A percentile compares a stretch with the other conserved stretches of the same genome.
phyloP scores from a whole-genome alignment of 495 filamentous ascomycete species.

The Trichocladium uniseriatum region DNA sequence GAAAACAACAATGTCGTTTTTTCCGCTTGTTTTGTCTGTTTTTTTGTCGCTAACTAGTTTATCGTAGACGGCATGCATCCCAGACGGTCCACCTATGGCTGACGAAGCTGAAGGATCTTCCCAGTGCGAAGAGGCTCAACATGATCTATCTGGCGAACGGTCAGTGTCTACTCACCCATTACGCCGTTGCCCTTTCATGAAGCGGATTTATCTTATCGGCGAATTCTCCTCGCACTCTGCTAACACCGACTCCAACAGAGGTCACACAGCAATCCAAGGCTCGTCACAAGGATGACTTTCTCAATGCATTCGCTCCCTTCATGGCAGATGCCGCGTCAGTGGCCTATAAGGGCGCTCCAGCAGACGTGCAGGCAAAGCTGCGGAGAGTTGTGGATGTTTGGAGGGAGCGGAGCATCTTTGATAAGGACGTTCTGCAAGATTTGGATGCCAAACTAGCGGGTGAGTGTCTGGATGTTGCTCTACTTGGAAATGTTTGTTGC shows the following conservation, averaged over 20 bases:
- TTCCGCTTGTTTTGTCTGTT: not conserved
- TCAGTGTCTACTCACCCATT: slow-evolving; percentile 33
- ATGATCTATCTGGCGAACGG: slow-evolving; percentile 94
- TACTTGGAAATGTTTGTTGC: not conserved
- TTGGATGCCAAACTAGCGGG: slow-evolving; percentile 73
- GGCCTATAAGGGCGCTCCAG: slow-evolving; percentile 77
- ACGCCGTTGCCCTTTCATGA: too few relatives aligned
- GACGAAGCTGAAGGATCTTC: slow-evolving; percentile 74
- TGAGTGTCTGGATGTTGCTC: slow-evolving; percentile 26
- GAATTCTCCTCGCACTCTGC: too few relatives aligned
- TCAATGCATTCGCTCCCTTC: slow-evolving; percentile 80
- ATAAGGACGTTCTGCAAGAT: slow-evolving; percentile 60
- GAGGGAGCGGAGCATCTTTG: slow-evolving; percentile 82
- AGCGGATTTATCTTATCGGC: too few relatives aligned
- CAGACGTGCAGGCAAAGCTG: slow-evolving; percentile 79
- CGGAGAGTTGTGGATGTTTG: slow-evolving; percentile 88
- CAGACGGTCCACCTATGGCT: slow-evolving; percentile 84
- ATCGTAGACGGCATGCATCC: slow-evolving; percentile 74
- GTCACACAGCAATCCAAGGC: slow-evolving; percentile 91
- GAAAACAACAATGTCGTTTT: not conserved
- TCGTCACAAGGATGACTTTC: slow-evolving; percentile 81
- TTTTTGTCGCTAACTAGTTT: slow-evolving; percentile 1
- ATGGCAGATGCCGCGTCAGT: slow-evolving; percentile 75
- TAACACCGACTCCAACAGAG: slow-evolving; percentile 49
- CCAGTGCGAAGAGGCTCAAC: slow-evolving; percentile 73